phyloP scores from a whole-genome alignment of 148 eudicot species.

The Vaccinium myrtillus region DNA sequence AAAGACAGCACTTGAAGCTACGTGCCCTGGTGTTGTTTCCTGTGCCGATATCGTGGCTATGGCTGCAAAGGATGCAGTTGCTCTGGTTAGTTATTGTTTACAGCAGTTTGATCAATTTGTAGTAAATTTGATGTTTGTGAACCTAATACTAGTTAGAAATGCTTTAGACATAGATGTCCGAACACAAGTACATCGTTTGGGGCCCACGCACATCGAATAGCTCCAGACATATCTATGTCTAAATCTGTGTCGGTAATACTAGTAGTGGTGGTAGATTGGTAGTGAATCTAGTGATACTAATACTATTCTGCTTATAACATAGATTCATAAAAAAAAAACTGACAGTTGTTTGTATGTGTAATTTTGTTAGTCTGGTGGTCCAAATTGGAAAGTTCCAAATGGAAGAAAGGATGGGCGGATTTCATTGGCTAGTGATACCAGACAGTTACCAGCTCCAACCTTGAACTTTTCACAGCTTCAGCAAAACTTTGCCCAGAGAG shows the following conservation, averaged over 20 bases:
- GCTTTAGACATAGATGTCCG: background rate
- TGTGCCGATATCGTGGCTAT: conserved; percentile 88
- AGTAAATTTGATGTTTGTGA: background rate
- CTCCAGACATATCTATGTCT: background rate
- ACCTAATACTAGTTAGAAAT: background rate
- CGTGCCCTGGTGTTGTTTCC: conserved; percentile 82
- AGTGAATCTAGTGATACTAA: background rate
- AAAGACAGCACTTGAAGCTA: conserved; percentile 63
- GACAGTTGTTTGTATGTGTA: background rate
- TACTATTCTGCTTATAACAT: background rate
- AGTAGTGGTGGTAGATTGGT: background rate
- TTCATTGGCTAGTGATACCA: conserved; percentile 69
- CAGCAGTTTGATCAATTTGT: background rate
- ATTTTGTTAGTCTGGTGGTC: conserved; percentile 65
- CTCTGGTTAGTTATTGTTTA: conserved; percentile 39
- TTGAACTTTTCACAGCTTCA: conserved; percentile 77
- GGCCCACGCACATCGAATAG: background rate
- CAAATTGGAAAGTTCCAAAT: conserved; percentile 80
- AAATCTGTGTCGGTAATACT: background rate
- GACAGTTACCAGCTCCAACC: conserved; percentile 68
- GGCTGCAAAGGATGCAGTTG: conserved; percentile 80
- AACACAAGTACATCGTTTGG: background rate
- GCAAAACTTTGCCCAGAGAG: conserved; percentile 71
- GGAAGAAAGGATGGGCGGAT: conserved; percentile 87
- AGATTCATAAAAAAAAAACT: background rate